phyloP scores from a whole-genome alignment of 805 yeast genomes.

The Lipomyces spencermartinsiae region DNA sequence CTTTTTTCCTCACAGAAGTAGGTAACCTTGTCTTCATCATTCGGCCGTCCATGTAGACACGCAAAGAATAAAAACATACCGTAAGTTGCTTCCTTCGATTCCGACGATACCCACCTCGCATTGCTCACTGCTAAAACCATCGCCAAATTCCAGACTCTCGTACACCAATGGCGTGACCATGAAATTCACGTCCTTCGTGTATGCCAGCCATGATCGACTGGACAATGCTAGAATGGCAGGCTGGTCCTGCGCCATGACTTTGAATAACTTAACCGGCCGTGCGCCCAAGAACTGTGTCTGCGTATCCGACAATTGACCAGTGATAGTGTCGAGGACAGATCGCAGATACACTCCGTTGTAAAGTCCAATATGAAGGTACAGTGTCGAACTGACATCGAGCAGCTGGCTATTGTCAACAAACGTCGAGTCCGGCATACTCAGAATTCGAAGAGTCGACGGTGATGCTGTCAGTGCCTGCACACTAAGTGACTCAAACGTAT shows the following conservation, averaged over 20 bases:
- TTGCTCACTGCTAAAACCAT: slow-evolving; percentile 68
- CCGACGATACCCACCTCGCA: slow-evolving; percentile 69
- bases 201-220: slow-evolving; percentile 63
- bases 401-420: slow-evolving; percentile 18
- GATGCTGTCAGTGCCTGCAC: slow-evolving; percentile 70
- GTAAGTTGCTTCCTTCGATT: slow-evolving; percentile 56
- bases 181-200: slow-evolving; percentile 47
- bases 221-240: slow-evolving; percentile 58
- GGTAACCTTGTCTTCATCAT: slow-evolving; percentile 37
- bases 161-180: slow-evolving; percentile 57
- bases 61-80: slow-evolving; percentile 42
- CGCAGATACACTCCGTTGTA: slow-evolving; percentile 80
- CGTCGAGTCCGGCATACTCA: slow-evolving; percentile 44
- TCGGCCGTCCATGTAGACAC: slow-evolving; percentile 41
- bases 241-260: slow-evolving; percentile 45
- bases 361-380: slow-evolving; percentile 76
- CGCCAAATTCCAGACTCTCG: slow-evolving; percentile 51
- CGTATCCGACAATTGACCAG: slow-evolving; percentile 70
- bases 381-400: slow-evolving; percentile 31
- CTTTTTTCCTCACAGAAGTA: slow-evolving; percentile 23
- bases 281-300: slow-evolving; percentile 77
- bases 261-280: slow-evolving; percentile 60
- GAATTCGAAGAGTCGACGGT: slow-evolving; percentile 49
- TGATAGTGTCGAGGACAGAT: slow-evolving; percentile 59
- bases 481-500: slow-evolving; percentile 64